Conservation (phyloP, 495 filamentous ascomycete species). For the Daldinia childiae region DNA sequence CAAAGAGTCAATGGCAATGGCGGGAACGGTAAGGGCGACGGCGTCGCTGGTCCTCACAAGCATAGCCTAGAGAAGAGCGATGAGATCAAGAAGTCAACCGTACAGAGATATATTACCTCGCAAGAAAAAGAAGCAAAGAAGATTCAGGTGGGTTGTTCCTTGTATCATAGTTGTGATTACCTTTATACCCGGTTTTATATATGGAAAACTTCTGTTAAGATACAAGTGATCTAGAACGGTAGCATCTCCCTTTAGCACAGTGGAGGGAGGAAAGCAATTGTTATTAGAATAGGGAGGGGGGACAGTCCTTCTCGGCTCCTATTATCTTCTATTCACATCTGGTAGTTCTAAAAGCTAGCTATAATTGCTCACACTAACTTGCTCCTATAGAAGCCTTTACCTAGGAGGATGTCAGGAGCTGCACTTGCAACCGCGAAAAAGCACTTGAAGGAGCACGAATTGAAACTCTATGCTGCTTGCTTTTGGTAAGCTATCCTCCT, state of each 20-base stretch:
- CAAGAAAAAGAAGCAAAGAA: constrained; percentile 73
- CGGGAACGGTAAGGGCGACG: constrained; percentile 75
- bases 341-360: neutral
- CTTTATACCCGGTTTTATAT: constrained; percentile 30
- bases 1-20: constrained; percentile 83
- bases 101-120: constrained; percentile 72
- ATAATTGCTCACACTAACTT: constrained; percentile 11
- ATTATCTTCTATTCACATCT: constrained; percentile 1
- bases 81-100: constrained; percentile 85
- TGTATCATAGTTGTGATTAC: constrained; percentile 34
- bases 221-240: constrained; percentile 8
- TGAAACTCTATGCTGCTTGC: constrained; percentile 89
- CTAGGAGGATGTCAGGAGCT: constrained; percentile 82
- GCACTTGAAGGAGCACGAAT: constrained; percentile 72
- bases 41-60: constrained; percentile 72
- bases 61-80: constrained; percentile 84
- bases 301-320: constrained; percentile 2
- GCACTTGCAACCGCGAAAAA: constrained; percentile 78
- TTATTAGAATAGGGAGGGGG: constrained; percentile 9
- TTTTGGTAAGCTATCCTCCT: constrained; percentile 74
- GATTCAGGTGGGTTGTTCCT: constrained; percentile 65
- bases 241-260: constrained; percentile 4
- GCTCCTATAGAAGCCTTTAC: constrained; percentile 69
- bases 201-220: constrained; percentile 22
- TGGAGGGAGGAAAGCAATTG: constrained; percentile 15